Evolutionary conservation across 225 moss, liverwort and hornwort species (phyloP), one percentile per base, ranked within the genome.

Genomic region (Bryoerythrophyllum caledonicum): DNA sequence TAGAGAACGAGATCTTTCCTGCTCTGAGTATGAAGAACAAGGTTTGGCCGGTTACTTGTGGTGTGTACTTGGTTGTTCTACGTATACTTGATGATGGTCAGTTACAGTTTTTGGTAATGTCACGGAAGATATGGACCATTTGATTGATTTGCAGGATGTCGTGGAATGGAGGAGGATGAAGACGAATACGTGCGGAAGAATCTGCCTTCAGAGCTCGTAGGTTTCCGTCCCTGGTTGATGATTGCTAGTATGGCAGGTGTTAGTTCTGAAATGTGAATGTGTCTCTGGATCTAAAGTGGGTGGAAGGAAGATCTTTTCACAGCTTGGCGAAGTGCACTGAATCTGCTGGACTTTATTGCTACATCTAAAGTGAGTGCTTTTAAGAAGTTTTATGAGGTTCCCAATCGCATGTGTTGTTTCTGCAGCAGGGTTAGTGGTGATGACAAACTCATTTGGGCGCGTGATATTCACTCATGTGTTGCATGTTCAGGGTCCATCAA

Each of bases 1-100:
- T 96, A 60, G 91, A 93, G 81, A 86, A 78, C 75, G 93, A 93
- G 23, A 89, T 96, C 58, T 96, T 93, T 71, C 91, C 96, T 86
- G 87, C 88, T 53, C 93, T 92, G 49, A 82, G 77, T 14, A 64
- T 96, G 83, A 89, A 86, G 64, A 89, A 82, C 55, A 92, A 90
- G 93, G 96, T 96, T 81, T 72, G 34, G 71, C 19, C 17, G 78
- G 20, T 51, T 15, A 44, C 43, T 71, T 55, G 13, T 74, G 60
- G 46, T 73, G 44, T 37, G 38, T 41, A 60, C 38, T 78, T 30
- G 40, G 60, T 60, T 63, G 62, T 46, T 78, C 10, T n/a, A 20
- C 28, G 74, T 77, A 35, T 14, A 54, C 23, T 65, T 52, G 15
- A 55, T 59, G 27, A 63, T 62, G 58, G 70, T 40, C 56, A 26